Percentiles rank a stretch among this genome's conserved stretches.
phyloP scores from a whole-genome alignment of 192 early-diverging fungal genomes.

The Backusella psychrophila region DNA sequence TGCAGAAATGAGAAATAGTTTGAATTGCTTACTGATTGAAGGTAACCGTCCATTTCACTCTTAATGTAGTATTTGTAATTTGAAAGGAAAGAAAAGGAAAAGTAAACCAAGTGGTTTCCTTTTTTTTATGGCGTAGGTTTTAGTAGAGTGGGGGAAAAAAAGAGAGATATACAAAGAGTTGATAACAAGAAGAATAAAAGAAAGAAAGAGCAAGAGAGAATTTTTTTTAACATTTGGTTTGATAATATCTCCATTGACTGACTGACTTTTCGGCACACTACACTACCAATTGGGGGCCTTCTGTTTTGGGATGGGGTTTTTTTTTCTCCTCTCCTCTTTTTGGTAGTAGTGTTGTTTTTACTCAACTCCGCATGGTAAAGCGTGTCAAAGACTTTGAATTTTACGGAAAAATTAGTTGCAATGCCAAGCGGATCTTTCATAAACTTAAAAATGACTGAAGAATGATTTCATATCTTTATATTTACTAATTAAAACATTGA shows the following conservation, averaged over 20 bases:
- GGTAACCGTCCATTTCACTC: slow-evolving; percentile 12
- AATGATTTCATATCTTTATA: not conserved
- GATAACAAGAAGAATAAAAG: not conserved
- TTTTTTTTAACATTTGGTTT: not conserved
- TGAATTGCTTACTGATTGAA: slow-evolving; percentile 15
- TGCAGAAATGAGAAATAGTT: not conserved
- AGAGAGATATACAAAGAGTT: not conserved
- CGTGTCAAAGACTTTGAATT: not conserved
- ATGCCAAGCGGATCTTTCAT: no score
- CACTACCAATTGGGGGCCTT: no score
- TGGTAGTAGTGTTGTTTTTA: no score
- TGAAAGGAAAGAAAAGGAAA: not conserved
- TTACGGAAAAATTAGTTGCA: not conserved
- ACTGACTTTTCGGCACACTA: not conserved
- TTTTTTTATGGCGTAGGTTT: not conserved
- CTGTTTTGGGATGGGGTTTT: not conserved
- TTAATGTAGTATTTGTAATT: not conserved
- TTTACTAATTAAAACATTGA: not conserved
- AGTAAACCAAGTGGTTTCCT: not conserved
- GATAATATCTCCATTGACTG: not conserved
- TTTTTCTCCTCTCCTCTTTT: not conserved
- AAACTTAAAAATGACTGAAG: not conserved
- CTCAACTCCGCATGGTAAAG: no score
- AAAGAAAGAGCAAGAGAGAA: not conserved
- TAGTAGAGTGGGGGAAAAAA: not conserved